Conservation (phyloP, 306 rosid species). For the Trifolium fragiferum region DNA sequence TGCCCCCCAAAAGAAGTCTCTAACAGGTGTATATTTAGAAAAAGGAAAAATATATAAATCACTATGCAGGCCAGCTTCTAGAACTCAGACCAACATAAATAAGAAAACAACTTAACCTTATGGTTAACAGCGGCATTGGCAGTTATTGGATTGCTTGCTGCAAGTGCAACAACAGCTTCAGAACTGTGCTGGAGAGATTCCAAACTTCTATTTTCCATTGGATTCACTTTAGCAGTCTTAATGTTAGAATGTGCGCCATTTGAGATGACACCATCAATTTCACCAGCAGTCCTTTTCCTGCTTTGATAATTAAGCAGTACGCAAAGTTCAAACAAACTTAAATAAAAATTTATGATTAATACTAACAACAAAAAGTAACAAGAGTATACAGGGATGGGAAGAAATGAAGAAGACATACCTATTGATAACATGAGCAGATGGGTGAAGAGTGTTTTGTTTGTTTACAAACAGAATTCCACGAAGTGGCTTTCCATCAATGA, state of each 20-base stretch:
- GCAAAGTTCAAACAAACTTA: constrained; percentile 26
- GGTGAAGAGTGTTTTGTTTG: constrained; percentile 52
- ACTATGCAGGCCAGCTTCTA: constrained; percentile 20
- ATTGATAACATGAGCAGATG: constrained; percentile 50
- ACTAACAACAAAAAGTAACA: background rate
- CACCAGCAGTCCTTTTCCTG: constrained; percentile 80
- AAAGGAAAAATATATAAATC: background rate
- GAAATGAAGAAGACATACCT: constrained; percentile 52
- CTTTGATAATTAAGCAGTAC: constrained; percentile 35
- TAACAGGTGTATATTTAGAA: background rate
- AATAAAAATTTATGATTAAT: background rate
- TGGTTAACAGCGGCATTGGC: constrained; percentile 52
- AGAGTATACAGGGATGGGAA: background rate
- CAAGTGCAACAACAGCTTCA: constrained; percentile 49
- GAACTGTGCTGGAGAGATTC: constrained; percentile 43
- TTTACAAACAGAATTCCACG: constrained; percentile 76
- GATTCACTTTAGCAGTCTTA: constrained; percentile 57
- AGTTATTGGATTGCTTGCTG: constrained; percentile 48
- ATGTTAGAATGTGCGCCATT: constrained; percentile 62
- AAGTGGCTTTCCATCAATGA: constrained; percentile 90
- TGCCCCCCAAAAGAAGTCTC: background rate
- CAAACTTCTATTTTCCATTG: constrained; percentile 45
- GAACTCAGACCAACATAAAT: constrained; percentile 29
- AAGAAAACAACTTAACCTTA: constrained; percentile 56
- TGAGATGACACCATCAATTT: constrained; percentile 49